Conservation (phyloP, 2,329 filamentous ascomycete species). For the Neocucurbitaria cava region DNA sequence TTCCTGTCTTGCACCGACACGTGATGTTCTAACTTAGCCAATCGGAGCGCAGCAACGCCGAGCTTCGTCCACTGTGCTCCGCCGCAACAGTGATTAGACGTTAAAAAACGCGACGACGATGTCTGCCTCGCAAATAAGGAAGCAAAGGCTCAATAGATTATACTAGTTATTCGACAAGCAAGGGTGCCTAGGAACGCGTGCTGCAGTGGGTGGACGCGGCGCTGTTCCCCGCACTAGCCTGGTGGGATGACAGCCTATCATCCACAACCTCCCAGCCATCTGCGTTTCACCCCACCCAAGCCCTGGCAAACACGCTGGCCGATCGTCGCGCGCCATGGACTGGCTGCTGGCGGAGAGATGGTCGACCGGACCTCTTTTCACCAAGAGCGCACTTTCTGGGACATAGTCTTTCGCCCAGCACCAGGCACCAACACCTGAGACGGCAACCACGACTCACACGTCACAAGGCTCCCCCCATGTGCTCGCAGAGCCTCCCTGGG, state of each 20-base stretch:
- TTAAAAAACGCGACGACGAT: neutral
- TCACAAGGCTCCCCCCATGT: constrained; percentile 46
- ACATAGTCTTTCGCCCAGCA: constrained; percentile 15
- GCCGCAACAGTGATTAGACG: neutral
- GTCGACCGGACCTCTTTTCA: constrained; percentile 12
- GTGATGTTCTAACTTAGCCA: constrained; percentile 2
- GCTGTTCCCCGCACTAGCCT: constrained; percentile 23
- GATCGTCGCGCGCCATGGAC: constrained; percentile 14
- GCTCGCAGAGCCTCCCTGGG: constrained; percentile 32
- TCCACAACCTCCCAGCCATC: constrained; percentile 32
- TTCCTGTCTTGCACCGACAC: neutral
- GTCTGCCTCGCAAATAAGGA: neutral
- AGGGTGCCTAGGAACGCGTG: constrained; percentile 13
- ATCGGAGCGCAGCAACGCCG: constrained; percentile 14
- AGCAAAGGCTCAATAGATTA: too few relatives aligned
- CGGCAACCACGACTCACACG: constrained; percentile 25
- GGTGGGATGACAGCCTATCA: constrained; percentile 29
- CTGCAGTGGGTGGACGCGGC: constrained; percentile 10
- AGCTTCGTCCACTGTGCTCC: too few relatives aligned
- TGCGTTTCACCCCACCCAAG: constrained; percentile 39
- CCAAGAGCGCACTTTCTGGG: constrained; percentile 12
- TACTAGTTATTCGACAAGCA: constrained; percentile 6
- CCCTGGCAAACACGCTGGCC: constrained; percentile 34
- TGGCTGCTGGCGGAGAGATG: constrained; percentile 21
- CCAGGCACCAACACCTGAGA: constrained; percentile 38